These are phyloP conservation scores for Lipomyces oligophaga DNA, from an alignment of 805 yeast species.

Conservation along the genomic window DNA sequence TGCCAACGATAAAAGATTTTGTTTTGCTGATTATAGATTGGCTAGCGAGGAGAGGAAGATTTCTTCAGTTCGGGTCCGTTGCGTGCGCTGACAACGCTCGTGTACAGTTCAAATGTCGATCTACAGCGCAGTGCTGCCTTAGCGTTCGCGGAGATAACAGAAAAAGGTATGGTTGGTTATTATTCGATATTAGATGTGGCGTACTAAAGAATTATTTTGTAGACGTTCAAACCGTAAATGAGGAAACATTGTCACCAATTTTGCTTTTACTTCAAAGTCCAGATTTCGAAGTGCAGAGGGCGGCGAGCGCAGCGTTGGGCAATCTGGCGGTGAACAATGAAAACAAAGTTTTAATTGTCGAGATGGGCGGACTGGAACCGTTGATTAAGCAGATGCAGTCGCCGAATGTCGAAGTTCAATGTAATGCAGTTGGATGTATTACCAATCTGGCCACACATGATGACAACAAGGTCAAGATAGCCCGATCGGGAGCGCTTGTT, in stretches of 20 bases:
- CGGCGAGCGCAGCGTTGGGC: slow-evolving; percentile 99
- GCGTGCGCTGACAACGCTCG: slow-evolving; percentile 85
- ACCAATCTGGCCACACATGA: slow-evolving; percentile 98
- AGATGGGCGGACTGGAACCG: slow-evolving; percentile 97
- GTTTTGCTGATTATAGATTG: background rate
- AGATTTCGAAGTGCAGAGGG: slow-evolving; percentile 94
- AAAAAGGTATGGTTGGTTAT: slow-evolving; percentile 47
- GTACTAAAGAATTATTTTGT: background rate
- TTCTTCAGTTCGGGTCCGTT: slow-evolving; percentile 79
- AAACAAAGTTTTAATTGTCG: slow-evolving; percentile 87
- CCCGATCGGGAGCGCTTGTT: slow-evolving; percentile 90
- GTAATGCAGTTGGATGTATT: slow-evolving; percentile 98
- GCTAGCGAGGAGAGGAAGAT: slow-evolving; percentile 68
- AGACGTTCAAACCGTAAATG: slow-evolving; percentile 82
- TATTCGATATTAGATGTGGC: background rate
- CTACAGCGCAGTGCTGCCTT: slow-evolving; percentile 95
- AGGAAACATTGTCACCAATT: slow-evolving; percentile 92
- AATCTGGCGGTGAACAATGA: slow-evolving; percentile 95
- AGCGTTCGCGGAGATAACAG: slow-evolving; percentile 98
- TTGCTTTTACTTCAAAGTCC: slow-evolving; percentile 77
- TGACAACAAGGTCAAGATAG: slow-evolving; percentile 92
- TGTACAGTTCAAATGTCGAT: slow-evolving; percentile 90
- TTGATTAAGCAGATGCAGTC: slow-evolving; percentile 97
- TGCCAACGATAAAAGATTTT: background rate
- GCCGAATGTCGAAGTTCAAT: slow-evolving; percentile 94